Evolutionary conservation across 305 asterid genomes (phyloP), one percentile per base, ranked within the genome.

Genomic region (Fraxinus paxiana): DNA sequence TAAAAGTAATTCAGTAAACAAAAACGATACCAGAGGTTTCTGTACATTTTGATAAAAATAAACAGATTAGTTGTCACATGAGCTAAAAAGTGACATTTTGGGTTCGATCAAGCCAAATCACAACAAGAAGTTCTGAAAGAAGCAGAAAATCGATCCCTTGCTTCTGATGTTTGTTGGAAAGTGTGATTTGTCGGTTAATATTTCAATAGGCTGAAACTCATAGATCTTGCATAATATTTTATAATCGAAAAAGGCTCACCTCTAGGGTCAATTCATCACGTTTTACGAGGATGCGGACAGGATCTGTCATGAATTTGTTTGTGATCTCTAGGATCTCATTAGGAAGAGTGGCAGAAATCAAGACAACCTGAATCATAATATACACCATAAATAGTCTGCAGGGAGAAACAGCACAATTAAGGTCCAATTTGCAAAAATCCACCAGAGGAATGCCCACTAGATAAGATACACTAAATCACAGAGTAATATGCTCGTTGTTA

Each of bases 241-340:
- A 20, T 38, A n/a, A 63, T 5, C 33, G 71, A 74, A n/a, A 37
- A 18, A 31, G 22, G 79, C 88, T 10, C 86, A 88, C 99, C 97
- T 95, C 99, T 46, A 93, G 92, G n/a, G 99, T 95, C 97, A 95
- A 90, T 75, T 95, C 99, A 92, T 95, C 99, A 92, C 97, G 99
- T 84, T 95, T 95, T 67, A 95, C 99, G 61, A 95, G 98, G 80
- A 95, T 93, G 61, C 99, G 93, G 80, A 95, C 98, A 35, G 99
- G 99, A 83, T 93, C 99, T 1, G 99, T 93, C 99, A 95, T 95
- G 88, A 95, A 95, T 86, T 95, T 95, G 91, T 96, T 91, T 15
- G 99, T 95, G 0, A 95, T 92, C 92, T 95, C 99, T 86, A 95
- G 82, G 82, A 93, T 95, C 84, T 95, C 99, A 86, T 95, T 95